Conservation (phyloP, 345 rosid species). For the Pistacia vera region DNA sequence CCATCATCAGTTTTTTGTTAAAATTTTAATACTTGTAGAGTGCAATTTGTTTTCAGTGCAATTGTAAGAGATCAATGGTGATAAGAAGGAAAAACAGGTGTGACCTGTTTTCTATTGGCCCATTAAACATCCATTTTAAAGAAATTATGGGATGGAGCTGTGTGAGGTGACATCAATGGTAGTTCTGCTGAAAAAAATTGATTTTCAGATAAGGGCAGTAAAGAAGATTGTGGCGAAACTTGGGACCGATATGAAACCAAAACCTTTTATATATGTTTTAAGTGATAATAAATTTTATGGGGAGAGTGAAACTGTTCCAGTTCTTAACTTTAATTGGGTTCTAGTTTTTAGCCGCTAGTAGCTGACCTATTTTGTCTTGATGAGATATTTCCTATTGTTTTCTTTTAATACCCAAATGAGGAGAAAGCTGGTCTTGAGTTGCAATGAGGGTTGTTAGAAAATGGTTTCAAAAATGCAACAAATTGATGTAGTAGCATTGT, state of each 20-base stretch:
- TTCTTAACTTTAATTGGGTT: neutral
- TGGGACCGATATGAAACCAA: neutral
- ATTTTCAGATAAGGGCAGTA: neutral
- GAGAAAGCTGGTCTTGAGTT: neutral
- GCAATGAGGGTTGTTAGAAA: neutral
- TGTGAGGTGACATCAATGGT: neutral
- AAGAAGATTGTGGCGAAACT: neutral
- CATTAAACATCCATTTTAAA: neutral
- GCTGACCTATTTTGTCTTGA: neutral
- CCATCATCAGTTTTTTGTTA: neutral
- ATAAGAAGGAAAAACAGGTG: neutral
- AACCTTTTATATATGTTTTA: neutral
- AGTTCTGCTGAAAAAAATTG: neutral
- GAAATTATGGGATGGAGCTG: neutral
- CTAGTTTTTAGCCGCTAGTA: neutral
- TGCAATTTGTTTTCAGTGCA: neutral
- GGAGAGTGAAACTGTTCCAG: neutral
- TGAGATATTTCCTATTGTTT: neutral
- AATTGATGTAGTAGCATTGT: neutral
- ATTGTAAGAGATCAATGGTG: neutral
- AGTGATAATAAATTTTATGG: too few species aligned
- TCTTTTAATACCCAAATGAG: neutral
- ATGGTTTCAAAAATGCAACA: neutral
- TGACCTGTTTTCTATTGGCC: neutral
- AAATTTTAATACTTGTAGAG: neutral